phyloP scores from a whole-genome alignment of 2,329 filamentous ascomycete genomes.

The Ilyonectria sp. region DNA sequence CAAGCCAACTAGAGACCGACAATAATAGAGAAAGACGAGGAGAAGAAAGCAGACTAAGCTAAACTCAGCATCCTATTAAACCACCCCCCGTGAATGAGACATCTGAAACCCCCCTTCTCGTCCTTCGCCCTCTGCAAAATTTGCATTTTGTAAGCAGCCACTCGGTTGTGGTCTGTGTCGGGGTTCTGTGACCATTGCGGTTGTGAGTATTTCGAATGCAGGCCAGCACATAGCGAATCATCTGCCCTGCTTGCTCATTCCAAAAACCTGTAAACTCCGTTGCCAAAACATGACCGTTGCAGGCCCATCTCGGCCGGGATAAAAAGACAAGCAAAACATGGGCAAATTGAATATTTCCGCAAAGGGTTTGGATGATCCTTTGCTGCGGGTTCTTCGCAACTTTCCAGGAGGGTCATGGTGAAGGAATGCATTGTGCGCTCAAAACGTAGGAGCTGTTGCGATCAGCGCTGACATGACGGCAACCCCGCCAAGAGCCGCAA shows the following conservation, averaged over 20 bases:
- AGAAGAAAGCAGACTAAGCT: slow-evolving; percentile 6
- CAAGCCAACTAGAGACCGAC: slow-evolving; percentile 9
- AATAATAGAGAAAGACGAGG: slow-evolving; percentile 14
- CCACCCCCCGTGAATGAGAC: neutral
- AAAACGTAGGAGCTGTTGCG: slow-evolving; percentile 54
- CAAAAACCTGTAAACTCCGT: slow-evolving; percentile 40
- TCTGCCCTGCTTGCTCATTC: neutral
- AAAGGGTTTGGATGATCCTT: neutral
- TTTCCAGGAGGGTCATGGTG: neutral
- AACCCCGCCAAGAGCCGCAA: slow-evolving; percentile 55
- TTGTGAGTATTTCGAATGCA: slow-evolving; percentile 11
- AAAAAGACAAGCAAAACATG: neutral
- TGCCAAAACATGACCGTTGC: slow-evolving; percentile 12
- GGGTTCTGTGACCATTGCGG: neutral
- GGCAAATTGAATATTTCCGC: neutral
- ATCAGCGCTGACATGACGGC: slow-evolving; percentile 59
- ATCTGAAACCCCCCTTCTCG: neutral
- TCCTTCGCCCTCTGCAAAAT: neutral
- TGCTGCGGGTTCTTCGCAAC: neutral
- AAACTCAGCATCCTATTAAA: slow-evolving; percentile 14
- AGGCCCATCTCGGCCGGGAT: neutral
- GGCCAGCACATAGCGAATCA: slow-evolving; percentile 1
- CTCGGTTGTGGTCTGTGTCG: neutral
- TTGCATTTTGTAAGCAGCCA: neutral
- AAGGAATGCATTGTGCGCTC: slow-evolving; percentile 18